Evolutionary conservation across 805 yeast species (phyloP).

Genomic region (Yarrowia divulgata): DNA sequence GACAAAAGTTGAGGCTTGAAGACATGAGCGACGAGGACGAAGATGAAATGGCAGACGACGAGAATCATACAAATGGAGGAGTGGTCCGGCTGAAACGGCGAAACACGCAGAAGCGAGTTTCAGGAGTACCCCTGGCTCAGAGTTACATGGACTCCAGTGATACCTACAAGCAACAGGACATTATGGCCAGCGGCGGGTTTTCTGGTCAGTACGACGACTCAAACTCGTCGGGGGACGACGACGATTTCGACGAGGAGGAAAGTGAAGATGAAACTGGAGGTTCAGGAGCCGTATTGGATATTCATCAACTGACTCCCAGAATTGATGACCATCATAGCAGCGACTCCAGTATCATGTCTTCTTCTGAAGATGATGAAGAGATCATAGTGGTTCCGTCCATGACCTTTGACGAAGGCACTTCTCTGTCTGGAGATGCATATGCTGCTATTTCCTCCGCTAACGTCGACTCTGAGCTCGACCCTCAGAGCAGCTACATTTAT

Average conservation of each 20-base stretch:
- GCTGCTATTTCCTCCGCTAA: constrained; percentile 35
- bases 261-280: constrained; percentile 8
- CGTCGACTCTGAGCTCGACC: constrained; percentile 38
- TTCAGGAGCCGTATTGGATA: not conserved
- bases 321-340: constrained; percentile 25
- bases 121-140: constrained; percentile 29
- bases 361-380: constrained; percentile 43
- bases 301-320: constrained; percentile 27
- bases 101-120: constrained; percentile 22
- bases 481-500: constrained; percentile 15
- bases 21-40: constrained; percentile 22
- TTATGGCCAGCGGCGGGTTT: constrained; percentile 18
- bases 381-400: constrained; percentile 18
- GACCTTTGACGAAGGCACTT: constrained; percentile 24
- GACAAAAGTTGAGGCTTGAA: constrained; percentile 28
- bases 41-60: constrained; percentile 33
- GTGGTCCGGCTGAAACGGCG: constrained; percentile 18
- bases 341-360: constrained; percentile 41
- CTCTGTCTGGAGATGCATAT: constrained; percentile 15
- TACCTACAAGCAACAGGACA: constrained; percentile 22
- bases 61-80: constrained; percentile 33
- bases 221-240: constrained; percentile 34
- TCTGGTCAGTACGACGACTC: constrained; percentile 37
- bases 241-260: constrained; percentile 39
- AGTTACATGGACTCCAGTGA: constrained; percentile 32